Conservation (phyloP, 176 grass and related monocot genomes). For the Aegilops bicornis region DNA sequence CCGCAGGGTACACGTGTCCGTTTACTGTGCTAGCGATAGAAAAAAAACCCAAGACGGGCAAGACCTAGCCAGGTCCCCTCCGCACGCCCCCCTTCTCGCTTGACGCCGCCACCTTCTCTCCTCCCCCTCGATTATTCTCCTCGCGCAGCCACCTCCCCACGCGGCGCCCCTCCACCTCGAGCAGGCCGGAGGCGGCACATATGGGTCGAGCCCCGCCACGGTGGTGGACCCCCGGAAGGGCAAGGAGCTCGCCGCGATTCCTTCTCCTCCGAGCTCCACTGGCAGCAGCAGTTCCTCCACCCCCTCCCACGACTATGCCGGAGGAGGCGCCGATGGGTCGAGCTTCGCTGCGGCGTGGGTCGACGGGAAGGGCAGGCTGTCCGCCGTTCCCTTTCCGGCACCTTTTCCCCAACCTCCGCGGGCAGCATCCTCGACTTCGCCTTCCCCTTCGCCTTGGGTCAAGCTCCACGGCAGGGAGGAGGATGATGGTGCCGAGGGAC, state of each 20-base stretch:
- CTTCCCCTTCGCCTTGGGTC: background rate
- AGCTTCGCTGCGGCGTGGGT: background rate
- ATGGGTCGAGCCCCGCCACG: background rate
- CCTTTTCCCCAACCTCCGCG: background rate
- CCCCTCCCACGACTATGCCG: background rate
- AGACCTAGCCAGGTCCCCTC: too few relatives aligned
- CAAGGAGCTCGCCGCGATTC: too few relatives aligned
- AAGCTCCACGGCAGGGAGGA: background rate
- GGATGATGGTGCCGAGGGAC: background rate
- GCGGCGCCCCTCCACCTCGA: background rate
- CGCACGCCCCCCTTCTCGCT: too few relatives aligned
- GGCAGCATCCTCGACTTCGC: background rate
- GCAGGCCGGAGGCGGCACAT: background rate
- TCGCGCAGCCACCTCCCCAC: background rate
- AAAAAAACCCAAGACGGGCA: too few relatives aligned
- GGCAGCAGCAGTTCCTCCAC: too few relatives aligned
- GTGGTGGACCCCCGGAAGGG: too few relatives aligned
- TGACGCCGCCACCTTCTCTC: too few relatives aligned
- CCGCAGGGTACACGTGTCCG: too few relatives aligned
- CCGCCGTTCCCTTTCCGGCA: background rate
- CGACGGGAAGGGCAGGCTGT: conserved; percentile 1
- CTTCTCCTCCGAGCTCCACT: too few relatives aligned
- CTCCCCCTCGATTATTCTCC: too few relatives aligned
- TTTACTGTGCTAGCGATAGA: too few relatives aligned
- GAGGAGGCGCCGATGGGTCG: background rate